phyloP scores from a whole-genome alignment of 352 stramenopile species.

The Phytophthora idaei region DNA sequence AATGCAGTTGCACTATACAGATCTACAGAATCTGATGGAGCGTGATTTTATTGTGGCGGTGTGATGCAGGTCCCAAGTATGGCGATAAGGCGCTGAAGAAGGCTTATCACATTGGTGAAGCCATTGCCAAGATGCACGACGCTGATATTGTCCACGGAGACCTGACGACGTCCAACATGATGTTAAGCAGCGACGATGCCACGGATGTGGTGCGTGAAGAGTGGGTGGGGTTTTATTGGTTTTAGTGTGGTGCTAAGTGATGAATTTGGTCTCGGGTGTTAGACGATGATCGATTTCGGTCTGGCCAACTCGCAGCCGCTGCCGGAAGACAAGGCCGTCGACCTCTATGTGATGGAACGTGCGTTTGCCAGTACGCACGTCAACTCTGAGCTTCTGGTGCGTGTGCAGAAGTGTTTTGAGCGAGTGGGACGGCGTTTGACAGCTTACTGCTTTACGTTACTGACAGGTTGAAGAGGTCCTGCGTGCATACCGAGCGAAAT shows the following conservation, averaged over 20 bases:
- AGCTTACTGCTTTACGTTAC: background rate
- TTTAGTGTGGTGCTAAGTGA: background rate
- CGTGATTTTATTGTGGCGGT: background rate
- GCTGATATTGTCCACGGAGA: slow-evolving; percentile 93
- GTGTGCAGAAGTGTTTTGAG: slow-evolving; percentile 2
- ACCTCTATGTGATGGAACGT: slow-evolving; percentile 94
- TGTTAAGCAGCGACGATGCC: slow-evolving; percentile 77
- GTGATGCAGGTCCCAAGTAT: slow-evolving; percentile 54
- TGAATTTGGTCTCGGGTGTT: slow-evolving; percentile 2
- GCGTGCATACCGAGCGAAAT: slow-evolving; percentile 87
- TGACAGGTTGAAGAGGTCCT: slow-evolving; percentile 80
- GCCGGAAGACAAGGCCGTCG: slow-evolving; percentile 92
- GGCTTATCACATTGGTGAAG: slow-evolving; percentile 82
- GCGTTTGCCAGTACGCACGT: slow-evolving; percentile 92
- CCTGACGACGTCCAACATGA: slow-evolving; percentile 94
- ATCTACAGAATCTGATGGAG: background rate
- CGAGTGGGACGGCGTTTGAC: slow-evolving; percentile 1
- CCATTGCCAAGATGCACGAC: slow-evolving; percentile 93
- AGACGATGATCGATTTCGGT: slow-evolving; percentile 89
- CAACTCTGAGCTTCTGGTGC: slow-evolving; percentile 80
- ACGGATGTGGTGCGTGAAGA: slow-evolving; percentile 59
- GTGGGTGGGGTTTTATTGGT: background rate
- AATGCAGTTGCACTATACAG: background rate
- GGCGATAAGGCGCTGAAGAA: slow-evolving; percentile 59
- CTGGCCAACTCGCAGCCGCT: slow-evolving; percentile 84